Evolutionary conservation across 495 filamentous ascomycete species (phyloP).

Genomic region (Chlorociboria aeruginascens): DNA sequence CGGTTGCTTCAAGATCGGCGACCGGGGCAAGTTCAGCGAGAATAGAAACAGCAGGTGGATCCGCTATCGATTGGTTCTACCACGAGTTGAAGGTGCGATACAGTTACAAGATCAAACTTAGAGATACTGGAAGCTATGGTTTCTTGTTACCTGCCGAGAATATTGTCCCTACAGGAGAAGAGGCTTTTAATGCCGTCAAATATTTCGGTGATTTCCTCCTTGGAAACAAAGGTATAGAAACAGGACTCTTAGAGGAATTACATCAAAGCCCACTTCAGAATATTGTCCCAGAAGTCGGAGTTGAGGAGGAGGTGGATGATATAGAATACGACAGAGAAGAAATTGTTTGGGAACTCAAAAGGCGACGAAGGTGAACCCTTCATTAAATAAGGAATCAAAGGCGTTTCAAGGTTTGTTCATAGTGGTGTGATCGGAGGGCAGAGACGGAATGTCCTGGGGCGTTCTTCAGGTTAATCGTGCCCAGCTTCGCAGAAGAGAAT

Average conservation of each 20-base stretch:
- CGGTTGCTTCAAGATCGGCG: conserved; percentile 26
- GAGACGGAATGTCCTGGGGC: too few species aligned
- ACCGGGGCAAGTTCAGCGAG: conserved; percentile 10
- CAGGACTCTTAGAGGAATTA: conserved; percentile 5
- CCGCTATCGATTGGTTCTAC: conserved; percentile 93
- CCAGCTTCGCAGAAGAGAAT: too few species aligned
- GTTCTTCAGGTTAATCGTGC: too few species aligned
- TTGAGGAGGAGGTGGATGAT: conserved; percentile 21
- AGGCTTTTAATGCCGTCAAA: conserved; percentile 68
- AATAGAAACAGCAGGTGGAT: conserved; percentile 64
- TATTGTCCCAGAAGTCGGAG: background rate
- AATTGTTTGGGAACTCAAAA: conserved; percentile 22
- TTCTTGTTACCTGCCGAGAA: conserved; percentile 80
- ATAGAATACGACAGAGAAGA: conserved; percentile 24
- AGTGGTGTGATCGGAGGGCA: too few species aligned
- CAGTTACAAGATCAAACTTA: conserved; percentile 88
- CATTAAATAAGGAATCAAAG: too few species aligned
- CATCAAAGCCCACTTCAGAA: background rate
- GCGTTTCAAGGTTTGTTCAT: too few species aligned
- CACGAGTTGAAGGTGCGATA: conserved; percentile 72
- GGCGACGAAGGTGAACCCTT: conserved; percentile 1
- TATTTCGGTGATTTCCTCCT: conserved; percentile 71
- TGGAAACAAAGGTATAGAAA: conserved; percentile 47
- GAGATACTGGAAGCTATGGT: conserved; percentile 90
- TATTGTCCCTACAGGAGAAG: conserved; percentile 82